These are phyloP conservation scores for Ambrosia trifida DNA, from an alignment of 129 eudicot species.

Conservation along the genomic window DNA sequence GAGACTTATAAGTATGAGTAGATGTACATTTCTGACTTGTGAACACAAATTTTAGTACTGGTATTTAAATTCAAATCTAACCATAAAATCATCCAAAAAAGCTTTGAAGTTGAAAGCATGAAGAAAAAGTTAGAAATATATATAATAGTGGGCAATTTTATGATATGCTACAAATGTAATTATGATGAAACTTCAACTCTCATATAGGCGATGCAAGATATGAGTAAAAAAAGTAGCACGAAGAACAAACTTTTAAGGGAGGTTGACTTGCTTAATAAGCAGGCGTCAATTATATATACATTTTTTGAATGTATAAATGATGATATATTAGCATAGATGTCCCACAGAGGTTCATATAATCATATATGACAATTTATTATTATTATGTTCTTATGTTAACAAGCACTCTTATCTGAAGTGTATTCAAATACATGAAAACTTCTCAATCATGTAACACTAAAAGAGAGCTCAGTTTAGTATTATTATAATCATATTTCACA, in stretches of 20 bases:
- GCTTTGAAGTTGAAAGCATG: too few species aligned
- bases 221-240: background rate
- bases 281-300: background rate
- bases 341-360: too few species aligned
- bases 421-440: background rate
- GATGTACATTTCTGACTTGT: too few species aligned
- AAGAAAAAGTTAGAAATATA: too few species aligned
- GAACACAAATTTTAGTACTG: too few species aligned
- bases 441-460: too few species aligned
- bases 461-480: background rate
- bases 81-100: too few species aligned
- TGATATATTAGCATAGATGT: background rate
- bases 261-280: constrained; percentile 13
- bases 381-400: background rate
- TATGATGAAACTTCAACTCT: background rate
- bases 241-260: too few species aligned
- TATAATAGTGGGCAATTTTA: too few species aligned
- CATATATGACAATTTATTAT: constrained; percentile 10
- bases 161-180: too few species aligned
- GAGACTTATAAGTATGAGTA: too few species aligned
- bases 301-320: background rate
- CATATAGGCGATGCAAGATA: background rate
- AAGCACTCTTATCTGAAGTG: background rate
- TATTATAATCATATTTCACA: background rate
- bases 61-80: too few species aligned